Evolutionary conservation across 2,329 filamentous ascomycete species (phyloP), one percentile per base, ranked within the genome.

Genomic region (Phaeosphaeriaceae sp.): DNA sequence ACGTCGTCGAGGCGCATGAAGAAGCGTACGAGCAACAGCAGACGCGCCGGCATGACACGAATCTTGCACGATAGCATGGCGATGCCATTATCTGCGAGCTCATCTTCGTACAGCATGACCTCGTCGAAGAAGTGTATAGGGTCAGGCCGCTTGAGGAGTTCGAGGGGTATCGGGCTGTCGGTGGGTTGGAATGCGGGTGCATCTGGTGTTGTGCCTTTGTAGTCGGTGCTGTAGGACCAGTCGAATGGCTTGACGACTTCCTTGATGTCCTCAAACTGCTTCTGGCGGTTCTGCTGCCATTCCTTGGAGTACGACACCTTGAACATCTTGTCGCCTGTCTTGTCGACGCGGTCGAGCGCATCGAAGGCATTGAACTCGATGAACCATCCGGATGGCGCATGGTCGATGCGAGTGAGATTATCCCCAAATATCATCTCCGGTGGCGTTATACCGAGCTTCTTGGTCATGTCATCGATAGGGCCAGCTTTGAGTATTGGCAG

Each of bases 391-490:
- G 85, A 88, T 20, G 85, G 84, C n/a, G 81, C 61, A 80, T 98
- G 92, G 53, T 88, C 83, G 59, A 99, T 84, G 7, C 86, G 81
- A 42, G 96, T 89, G 57, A 90, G 82, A 78, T 99, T 99, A 82
- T 99, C 93, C 61, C 95, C 95, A 75, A 99, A 99, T 65, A 99
- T 99, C 95, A 99, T 99, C 81, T 99, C 95, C 9, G 95, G 95
- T 42, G 94, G 88, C 19, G 94, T 88, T 73, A 99, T 97, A 27
- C 89, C 89, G 53, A 99, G 85, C 62, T 86, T 87, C 56, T 84
- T 83, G 42, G 89, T 89, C 87, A 99, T 91, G 40, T 86, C 87
- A 73, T 97, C 93, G 73, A 99, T 98, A 51, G 93, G 91, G 6
- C 86, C 91, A 47, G 93, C 88, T 78, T 97, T 97, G 68, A 96